Evolutionary conservation across 2,329 filamentous ascomycete genomes (phyloP), one percentile per base, ranked within the genome.

Genomic region (Diaporthe citri): DNA sequence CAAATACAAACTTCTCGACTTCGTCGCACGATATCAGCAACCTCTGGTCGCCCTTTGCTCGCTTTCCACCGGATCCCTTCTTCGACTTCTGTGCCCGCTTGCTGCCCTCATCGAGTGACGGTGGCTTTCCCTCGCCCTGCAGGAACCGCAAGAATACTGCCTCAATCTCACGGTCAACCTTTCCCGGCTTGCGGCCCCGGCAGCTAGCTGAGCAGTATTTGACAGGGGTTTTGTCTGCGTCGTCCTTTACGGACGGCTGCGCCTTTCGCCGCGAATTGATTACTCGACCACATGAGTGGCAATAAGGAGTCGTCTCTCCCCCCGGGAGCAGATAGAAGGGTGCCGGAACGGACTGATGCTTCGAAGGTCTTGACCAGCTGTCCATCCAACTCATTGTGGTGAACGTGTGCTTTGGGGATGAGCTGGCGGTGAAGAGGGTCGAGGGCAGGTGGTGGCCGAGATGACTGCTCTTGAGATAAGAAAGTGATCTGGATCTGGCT

Each of bases 131-230:
- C 52, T 77, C 70, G 17, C 78, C 78, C 22, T 71, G 74, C 7
- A 87, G 76, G 28, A 86, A 79, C 12, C 77, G 78, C 1, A 86
- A 84, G 72, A 91, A 89, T 0, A 84, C 84, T 10, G 80, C 81
- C 80, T 91, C 90, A 57, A 92, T 89, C 73, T 86, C 85, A 3
- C 85, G 84, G 77, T 91, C 90, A 20, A 86, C 76, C 10, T 83
- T 83, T 0, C 86, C 84, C 0, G 87, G 88, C 78, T 90, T 91
- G 51, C 85, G 84, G 46, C 84, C 84, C 28, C 88, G 84, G 77
- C 90, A 92, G 51, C 87, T 83, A 60, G 86, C 83, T 0, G 90
- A 92, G 82, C 90, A 92, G 82, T 91, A 92, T 76, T 90, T 91
- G 43, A 86, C 74, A 22, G 69, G 56, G 80, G 77, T 78, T 46